Percentiles rank a stretch among this genome's conserved stretches.
Conservation (phyloP, 345 rosid genomes). For the Adansonia digitata region DNA sequence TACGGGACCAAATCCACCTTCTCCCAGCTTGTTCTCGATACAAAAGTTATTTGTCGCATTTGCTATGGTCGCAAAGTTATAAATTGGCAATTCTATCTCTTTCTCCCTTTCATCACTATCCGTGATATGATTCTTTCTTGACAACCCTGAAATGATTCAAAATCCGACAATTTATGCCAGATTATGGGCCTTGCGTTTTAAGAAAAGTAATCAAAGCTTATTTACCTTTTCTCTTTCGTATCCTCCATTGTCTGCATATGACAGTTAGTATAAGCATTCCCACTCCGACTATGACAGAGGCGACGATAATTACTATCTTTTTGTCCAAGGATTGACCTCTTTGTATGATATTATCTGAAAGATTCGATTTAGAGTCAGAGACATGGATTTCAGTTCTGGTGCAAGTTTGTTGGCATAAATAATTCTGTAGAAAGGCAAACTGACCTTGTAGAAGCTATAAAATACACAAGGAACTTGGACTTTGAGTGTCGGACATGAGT, state of each 20-base stretch:
- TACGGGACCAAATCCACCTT: too few species aligned
- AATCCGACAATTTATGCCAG: neutral
- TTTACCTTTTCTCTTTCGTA: neutral
- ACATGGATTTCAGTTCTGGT: too few species aligned
- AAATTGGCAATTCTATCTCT: slow-evolving; percentile 23
- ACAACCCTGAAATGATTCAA: too few species aligned
- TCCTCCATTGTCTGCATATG: neutral
- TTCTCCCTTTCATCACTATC: neutral
- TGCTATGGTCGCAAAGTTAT: slow-evolving; percentile 15
- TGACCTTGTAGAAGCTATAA: too few species aligned
- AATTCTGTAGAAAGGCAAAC: too few species aligned
- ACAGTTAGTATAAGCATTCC: neutral
- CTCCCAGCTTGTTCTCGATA: slow-evolving; percentile 12
- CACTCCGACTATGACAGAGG: neutral
- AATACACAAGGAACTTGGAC: too few species aligned
- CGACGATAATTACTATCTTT: neutral
- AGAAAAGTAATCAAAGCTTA: neutral
- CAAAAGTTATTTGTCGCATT: slow-evolving; percentile 23
- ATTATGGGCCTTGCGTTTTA: neutral
- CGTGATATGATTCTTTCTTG: neutral
- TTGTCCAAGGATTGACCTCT: neutral
- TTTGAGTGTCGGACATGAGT: too few species aligned
- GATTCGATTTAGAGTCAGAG: too few species aligned
- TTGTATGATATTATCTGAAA: too few species aligned
- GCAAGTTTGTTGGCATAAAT: too few species aligned